phyloP scores from a whole-genome alignment of 495 filamentous ascomycete species.

The Aspergillus coremiiformis region DNA sequence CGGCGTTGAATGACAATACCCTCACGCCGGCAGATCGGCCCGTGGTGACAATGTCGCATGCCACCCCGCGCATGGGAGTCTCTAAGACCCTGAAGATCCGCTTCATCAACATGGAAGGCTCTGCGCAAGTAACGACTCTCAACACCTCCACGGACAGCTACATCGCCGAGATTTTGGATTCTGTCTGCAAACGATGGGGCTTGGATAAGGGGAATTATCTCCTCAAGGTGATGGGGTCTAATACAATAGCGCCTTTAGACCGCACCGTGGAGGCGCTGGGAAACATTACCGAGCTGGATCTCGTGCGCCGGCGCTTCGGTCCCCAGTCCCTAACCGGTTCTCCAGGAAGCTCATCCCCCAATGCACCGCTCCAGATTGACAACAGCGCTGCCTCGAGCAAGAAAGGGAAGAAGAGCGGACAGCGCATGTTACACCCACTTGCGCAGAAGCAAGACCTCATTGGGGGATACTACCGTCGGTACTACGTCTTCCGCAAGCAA shows the following conservation, averaged over 20 bases:
- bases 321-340: slow-evolving; percentile 69
- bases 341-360: slow-evolving; percentile 73
- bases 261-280: slow-evolving; percentile 86
- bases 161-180: slow-evolving; percentile 84
- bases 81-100: slow-evolving; percentile 81
- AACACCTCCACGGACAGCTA: slow-evolving; percentile 91
- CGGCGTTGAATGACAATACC: slow-evolving; percentile 48
- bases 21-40: slow-evolving; percentile 59
- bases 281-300: slow-evolving; percentile 73
- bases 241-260: slow-evolving; percentile 76
- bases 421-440: slow-evolving; percentile 63
- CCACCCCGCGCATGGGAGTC: slow-evolving; percentile 64
- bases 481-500: slow-evolving; percentile 86
- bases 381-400: slow-evolving; percentile 39
- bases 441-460: slow-evolving; percentile 72
- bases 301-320: slow-evolving; percentile 79
- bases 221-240: slow-evolving; percentile 77
- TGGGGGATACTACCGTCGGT: slow-evolving; percentile 69
- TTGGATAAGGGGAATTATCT: slow-evolving; percentile 86
- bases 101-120: slow-evolving; percentile 64
- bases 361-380: slow-evolving; percentile 60
- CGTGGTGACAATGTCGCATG: slow-evolving; percentile 45
- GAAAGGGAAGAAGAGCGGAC: slow-evolving; percentile 59
- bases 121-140: slow-evolving; percentile 56
- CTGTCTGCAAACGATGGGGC: slow-evolving; percentile 81